Percentiles rank a stretch among this genome's conserved stretches.
phyloP scores from a whole-genome alignment of 1,139 yeast genomes.

The Protomyces macrosporus region DNA sequence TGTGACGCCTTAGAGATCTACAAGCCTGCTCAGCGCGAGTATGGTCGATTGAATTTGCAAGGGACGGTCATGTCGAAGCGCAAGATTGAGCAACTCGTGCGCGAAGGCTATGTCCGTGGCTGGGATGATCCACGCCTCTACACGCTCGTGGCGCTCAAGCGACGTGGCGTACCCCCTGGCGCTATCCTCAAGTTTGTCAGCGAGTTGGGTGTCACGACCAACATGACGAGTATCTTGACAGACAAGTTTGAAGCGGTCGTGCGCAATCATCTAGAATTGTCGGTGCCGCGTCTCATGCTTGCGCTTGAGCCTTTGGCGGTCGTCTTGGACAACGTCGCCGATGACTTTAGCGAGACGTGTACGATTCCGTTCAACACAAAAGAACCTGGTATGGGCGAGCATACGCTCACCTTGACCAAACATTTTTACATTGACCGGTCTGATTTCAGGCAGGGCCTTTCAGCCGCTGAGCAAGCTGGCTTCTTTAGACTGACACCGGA shows the following conservation, averaged over 20 bases:
- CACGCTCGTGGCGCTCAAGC: constrained; percentile 87
- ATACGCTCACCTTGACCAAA: constrained; percentile 72
- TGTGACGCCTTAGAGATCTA: constrained; percentile 93
- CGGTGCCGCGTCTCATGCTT: constrained; percentile 94
- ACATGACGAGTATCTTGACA: constrained; percentile 84
- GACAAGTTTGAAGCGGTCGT: constrained; percentile 85
- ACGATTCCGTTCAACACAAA: constrained; percentile 91
- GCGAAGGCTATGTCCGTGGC: constrained; percentile 73
- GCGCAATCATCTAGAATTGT: constrained; percentile 78
- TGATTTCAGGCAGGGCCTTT: constrained; percentile 70
- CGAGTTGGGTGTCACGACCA: constrained; percentile 93
- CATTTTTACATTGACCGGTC: constrained; percentile 74
- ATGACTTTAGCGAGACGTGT: constrained; percentile 62
- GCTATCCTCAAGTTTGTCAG: constrained; percentile 89
- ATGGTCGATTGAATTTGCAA: constrained; percentile 89
- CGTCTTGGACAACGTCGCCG: constrained; percentile 74
- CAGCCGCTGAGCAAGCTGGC: constrained; percentile 38
- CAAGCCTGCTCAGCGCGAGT: constrained; percentile 98
- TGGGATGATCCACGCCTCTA: constrained; percentile 99
- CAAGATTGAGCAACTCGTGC: constrained; percentile 88
- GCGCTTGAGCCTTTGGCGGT: constrained; percentile 80
- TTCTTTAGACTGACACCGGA: constrained; percentile 91
- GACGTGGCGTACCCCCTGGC: constrained; percentile 99
- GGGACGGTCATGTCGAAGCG: constrained; percentile 94
- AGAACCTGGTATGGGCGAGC: constrained; percentile 62